Conservation (phyloP, 306 rosid genomes). For the Vigna trinervia region DNA sequence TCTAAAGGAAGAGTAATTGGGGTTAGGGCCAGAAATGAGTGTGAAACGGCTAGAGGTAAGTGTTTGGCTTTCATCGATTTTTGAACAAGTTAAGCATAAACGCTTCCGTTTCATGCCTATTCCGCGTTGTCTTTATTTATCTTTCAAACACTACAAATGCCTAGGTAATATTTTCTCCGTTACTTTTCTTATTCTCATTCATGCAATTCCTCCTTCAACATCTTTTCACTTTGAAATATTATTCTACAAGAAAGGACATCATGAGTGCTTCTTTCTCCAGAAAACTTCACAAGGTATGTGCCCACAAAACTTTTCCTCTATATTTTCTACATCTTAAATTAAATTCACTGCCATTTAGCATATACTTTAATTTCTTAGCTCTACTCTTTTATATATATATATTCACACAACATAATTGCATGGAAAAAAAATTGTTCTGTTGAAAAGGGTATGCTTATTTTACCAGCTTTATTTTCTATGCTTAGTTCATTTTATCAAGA, state of each 20-base stretch:
- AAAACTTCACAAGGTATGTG: slow-evolving; percentile 46
- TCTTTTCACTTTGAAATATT: not conserved
- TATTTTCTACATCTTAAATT: not conserved
- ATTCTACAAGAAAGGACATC: slow-evolving; percentile 21
- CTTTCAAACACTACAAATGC: not conserved
- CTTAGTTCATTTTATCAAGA: not conserved
- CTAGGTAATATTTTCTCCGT: slow-evolving; percentile 22
- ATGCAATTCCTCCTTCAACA: not conserved
- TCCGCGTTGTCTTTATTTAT: not conserved
- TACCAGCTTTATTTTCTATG: not conserved
- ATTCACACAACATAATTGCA: too few species aligned
- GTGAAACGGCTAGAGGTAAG: slow-evolving; percentile 38
- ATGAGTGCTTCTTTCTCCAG: slow-evolving; percentile 32
- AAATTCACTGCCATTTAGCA: slow-evolving; percentile 7
- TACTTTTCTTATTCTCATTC: slow-evolving; percentile 2
- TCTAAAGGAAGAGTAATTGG: slow-evolving; percentile 34
- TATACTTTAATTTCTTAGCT: not conserved
- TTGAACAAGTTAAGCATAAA: not conserved
- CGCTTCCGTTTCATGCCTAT: slow-evolving; percentile 24
- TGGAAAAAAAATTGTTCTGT: not conserved
- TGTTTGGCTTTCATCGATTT: not conserved
- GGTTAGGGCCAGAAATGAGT: not conserved
- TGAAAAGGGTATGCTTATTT: slow-evolving; percentile 8
- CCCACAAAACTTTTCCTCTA: not conserved
- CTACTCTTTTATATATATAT: not conserved